Base-by-base conservation (phyloP, 1,284 basidiomycete species). In the Leccinum pallidistipes region DNA sequence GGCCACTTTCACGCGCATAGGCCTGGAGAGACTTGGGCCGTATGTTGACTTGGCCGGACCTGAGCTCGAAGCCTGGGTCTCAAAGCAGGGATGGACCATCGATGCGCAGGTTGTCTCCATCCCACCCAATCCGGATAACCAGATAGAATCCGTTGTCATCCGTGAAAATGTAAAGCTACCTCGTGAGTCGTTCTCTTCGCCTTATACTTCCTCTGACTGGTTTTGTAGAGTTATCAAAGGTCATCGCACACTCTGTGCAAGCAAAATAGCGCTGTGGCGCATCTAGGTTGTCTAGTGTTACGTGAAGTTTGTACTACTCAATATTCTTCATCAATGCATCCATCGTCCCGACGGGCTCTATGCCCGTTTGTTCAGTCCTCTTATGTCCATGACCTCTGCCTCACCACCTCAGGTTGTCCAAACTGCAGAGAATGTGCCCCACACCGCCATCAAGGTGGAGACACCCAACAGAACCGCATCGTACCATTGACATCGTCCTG, bases 101-200 rank as follows among this genome's bases (percentile, higher is more conserved):
- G 86, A 94, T 68, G 80, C 78, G 6, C 86, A 84, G 16, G 83
- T 87, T 11, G 84, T 95, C 54, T 79, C 77, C 29, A 82, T 97
- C 59, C 94, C 95, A 45, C 83, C 87, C 56, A 96, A 95, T 76
- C 91, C 90, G n/a, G 93, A 96, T 77, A 98, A 97, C 77, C 91
- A 95, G 72, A 94, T 97, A 71, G 92, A 95, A 76, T 92, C 95
- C 1, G 92, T 92, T n/a, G 86, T 97, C 47, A 91, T 97, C 51
- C 92, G 94, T 77, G 95, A 97, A 80, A 88, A 84, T 68, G 91
- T 97, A 66, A 90, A 91, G 75, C 81, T 97, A 61, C 87, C 88
- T 67, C 95, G 94, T 96, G 78, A 75, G 92, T 86, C 47, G 24
- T 12, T 31, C 38, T 38, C 66, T 60, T 29, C 59, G 56, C 31